Evolutionary conservation across 176 grass and related monocot species (phyloP).

Genomic region (Phyllostachys edulis): DNA sequence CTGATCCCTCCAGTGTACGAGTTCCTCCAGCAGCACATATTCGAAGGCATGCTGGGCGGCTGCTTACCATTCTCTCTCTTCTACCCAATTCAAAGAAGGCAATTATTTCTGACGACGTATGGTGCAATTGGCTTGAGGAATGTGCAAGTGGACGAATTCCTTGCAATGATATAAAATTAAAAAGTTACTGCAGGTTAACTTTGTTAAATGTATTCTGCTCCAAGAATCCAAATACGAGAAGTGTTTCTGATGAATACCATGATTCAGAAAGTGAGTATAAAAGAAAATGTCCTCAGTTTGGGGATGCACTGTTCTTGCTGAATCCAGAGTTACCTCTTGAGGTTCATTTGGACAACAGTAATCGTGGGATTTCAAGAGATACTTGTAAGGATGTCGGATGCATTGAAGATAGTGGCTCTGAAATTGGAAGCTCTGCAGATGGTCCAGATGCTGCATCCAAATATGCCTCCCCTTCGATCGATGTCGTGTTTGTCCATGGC

Average conservation of each 20-base stretch:
- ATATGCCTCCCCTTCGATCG: constrained; percentile 40
- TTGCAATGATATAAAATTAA: constrained; percentile 83
- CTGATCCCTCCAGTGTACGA: constrained; percentile 72
- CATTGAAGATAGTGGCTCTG: constrained; percentile 23
- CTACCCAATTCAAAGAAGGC: constrained; percentile 67
- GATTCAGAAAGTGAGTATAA: constrained; percentile 50
- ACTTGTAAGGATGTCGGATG: constrained; percentile 31
- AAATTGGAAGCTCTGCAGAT: constrained; percentile 32
- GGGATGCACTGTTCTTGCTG: constrained; percentile 81
- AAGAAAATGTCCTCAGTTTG: constrained; percentile 72
- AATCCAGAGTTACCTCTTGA: constrained; percentile 79
- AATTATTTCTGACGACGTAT: constrained; percentile 71
- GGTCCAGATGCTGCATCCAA: constrained; percentile 16
- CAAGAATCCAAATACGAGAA: constrained; percentile 38
- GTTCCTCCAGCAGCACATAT: constrained; percentile 91
- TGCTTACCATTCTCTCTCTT: constrained; percentile 87
- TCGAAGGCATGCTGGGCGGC: constrained; percentile 77
- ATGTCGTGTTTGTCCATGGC: constrained; percentile 96
- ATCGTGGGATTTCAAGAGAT: constrained; percentile 41
- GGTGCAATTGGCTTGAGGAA: constrained; percentile 93
- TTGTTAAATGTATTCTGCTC: constrained; percentile 67
- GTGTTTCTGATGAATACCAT: constrained; percentile 37
- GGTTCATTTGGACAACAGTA: constrained; percentile 51
- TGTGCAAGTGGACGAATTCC: constrained; percentile 67
- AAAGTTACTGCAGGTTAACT: constrained; percentile 78